These are phyloP conservation scores for Angophora floribunda DNA, from an alignment of 345 rosid genomes.

Conservation along the genomic window DNA sequence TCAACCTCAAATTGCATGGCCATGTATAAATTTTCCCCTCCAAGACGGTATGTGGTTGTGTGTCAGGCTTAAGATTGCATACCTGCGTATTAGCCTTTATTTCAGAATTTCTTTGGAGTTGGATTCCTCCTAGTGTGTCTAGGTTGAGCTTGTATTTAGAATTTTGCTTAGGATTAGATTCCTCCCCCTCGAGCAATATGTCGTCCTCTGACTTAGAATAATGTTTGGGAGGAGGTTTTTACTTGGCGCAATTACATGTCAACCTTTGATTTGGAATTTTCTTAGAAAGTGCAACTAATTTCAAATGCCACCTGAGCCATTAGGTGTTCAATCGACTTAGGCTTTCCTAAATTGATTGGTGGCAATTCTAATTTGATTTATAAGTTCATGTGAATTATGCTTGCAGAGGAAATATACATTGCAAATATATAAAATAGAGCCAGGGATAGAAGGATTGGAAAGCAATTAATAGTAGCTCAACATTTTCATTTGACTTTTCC, in stretches of 20 bases:
- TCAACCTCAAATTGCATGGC: background rate
- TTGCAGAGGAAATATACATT: background rate
- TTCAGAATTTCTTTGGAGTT: background rate
- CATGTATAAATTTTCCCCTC: background rate
- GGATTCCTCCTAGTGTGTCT: background rate
- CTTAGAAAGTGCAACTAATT: background rate
- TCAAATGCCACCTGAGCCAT: no score
- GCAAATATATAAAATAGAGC: background rate
- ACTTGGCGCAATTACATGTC: no score
- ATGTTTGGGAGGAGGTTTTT: no score
- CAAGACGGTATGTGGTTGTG: background rate
- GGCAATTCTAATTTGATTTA: rapidly evolving
- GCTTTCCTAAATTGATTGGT: background rate
- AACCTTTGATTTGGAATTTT: no score
- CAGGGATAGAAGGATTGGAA: background rate
- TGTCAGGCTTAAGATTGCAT: background rate
- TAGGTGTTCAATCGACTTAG: background rate
- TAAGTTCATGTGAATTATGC: background rate
- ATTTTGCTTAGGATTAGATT: no score
- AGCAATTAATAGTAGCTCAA: no score
- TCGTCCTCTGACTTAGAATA: no score
- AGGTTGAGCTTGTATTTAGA: background rate
- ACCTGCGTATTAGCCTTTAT: background rate
- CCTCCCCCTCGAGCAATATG: no score
- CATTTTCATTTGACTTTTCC: no score